Base-by-base conservation (phyloP, 2,329 filamentous ascomycete species). In the Aspergillus tamarii region DNA sequence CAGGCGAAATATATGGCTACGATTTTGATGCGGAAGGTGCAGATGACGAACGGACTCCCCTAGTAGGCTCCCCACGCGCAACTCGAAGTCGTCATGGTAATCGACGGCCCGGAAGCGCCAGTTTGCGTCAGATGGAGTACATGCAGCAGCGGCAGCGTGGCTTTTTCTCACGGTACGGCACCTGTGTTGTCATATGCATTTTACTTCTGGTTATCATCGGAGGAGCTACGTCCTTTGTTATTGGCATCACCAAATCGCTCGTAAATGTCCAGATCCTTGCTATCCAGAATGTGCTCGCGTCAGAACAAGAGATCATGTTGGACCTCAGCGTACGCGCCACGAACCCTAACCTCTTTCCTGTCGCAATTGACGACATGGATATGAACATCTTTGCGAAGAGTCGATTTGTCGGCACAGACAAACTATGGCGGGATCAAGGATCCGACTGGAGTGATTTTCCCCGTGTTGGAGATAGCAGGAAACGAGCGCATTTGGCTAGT, bases 311-410 rank as follows among this genome's bases (percentile, higher is more conserved):
- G 76, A 85, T 99, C 48, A 97, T 99, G 88, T 87, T 98, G 72
- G 94, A 99, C 77, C 81, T 99, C 56, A 88, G 92, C 23, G 92
- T 99, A 64, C 88, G 88, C 69, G 95, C 94, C 0, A 85, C 94
- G 70, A 99, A 99, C 75, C 94, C 94, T 1, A 99, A 98, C 70
- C 89, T 97, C 46, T 91, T 98, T 45, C 89, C 93, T 2, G 91
- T 99, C 48, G 91, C 91, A 2, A 88, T 99, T 43, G 89, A 91
- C 67, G 89, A 94, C 54, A 90, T 96, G 74, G 93, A 98, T 75
- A 84, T 98, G 62, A 93, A 96, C 72, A 87, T 99, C 36, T 98
- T 98, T 78, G 95, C 95, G 34, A 97, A 96, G 78, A 97, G 93
- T 64, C 92, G 91, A 64, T 91, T 94, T 74, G 91, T 94, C 14